These are phyloP conservation scores for Yamadazyma sp. DNA, from an alignment of 1,139 yeast genomes.

Conservation along the genomic window DNA sequence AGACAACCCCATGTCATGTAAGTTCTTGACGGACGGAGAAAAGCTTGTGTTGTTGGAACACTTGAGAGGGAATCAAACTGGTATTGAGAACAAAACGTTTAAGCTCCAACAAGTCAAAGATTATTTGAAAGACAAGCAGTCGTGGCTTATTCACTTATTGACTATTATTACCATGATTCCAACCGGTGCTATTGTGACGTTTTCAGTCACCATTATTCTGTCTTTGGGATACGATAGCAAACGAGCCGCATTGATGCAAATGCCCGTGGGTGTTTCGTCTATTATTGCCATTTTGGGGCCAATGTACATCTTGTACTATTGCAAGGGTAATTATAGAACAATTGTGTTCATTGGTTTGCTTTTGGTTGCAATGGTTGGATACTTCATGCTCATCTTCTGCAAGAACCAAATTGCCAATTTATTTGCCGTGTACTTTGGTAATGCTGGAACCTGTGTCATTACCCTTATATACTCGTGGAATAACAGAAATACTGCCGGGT, in stretches of 20 bases:
- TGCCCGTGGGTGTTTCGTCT: conserved; percentile 40
- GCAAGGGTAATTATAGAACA: conserved; percentile 22
- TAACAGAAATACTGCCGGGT: conserved; percentile 37
- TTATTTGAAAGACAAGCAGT: conserved; percentile 31
- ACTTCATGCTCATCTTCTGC: conserved; percentile 31
- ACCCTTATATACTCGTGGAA: conserved; percentile 37
- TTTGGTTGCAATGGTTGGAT: conserved; percentile 36
- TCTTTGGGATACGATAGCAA: conserved; percentile 35
- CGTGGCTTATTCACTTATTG: conserved; percentile 37
- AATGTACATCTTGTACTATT: conserved; percentile 28
- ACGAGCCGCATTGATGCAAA: conserved; percentile 38
- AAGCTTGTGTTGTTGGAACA: conserved; percentile 29
- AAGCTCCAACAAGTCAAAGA: conserved; percentile 28
- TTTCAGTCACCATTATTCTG: conserved; percentile 39
- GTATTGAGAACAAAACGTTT: conserved; percentile 18
- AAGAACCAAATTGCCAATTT: conserved; percentile 31
- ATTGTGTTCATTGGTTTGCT: conserved; percentile 31
- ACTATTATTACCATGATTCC: conserved; percentile 38
- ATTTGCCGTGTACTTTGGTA: conserved; percentile 36
- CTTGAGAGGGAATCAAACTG: conserved; percentile 30
- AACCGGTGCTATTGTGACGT: conserved; percentile 42
- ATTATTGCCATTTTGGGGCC: conserved; percentile 32
- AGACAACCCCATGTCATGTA: conserved; percentile 30
- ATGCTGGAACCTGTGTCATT: conserved; percentile 36
- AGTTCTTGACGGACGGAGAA: conserved; percentile 28